Evolutionary conservation across 352 stramenopile species (phyloP), one percentile per base, ranked within the genome.

Genomic region (Sclerospora graminicola): DNA sequence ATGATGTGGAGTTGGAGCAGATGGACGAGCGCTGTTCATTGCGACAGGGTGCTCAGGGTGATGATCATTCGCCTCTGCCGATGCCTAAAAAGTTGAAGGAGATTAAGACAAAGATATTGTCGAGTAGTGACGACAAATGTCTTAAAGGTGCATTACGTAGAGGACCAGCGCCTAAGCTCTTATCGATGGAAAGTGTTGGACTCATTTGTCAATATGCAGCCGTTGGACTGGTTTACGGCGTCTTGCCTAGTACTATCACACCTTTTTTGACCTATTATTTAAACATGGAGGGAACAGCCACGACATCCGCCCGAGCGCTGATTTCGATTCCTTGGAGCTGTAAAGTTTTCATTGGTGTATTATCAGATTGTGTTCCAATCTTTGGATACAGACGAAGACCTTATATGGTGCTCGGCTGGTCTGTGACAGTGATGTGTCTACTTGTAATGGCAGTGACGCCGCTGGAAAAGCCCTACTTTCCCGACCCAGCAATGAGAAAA

Each of bases 331-430:
- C 66, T 0, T 82, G 69, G 69, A 79, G 54, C 13, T 59, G 66
- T 30, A 82, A 78, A 39, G 63, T 73, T n/a, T 76, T 82, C 34
- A 63, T 78, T 35, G 67, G 66, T 10, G 57, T 82, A 3, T 8
- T 69, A 7, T 75, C 63, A 0, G 69, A 82, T 42, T 79, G 66
- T 36, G 34, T 74, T 10, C 66, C 69, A 19, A 51, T 79, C 30
- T 67, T 59, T 16, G 69, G 69, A 15, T 75, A 70, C 46, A 41
- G 69, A 28, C 60, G 69, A 1, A 58, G 69, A 13, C 63, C 69
- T 9, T 82, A 75, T 43, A 78, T 82, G 60, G 53, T 79, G 8
- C 29, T 82, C 1, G 69, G 69, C 4, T 82, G 69, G 69, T 48
- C 45, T 13, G 44, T 72, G 9, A 60, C 58, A 0, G 60, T 63